Evolutionary conservation across 306 rosid species (phyloP).

Genomic region (Pyrus pyrifolia): DNA sequence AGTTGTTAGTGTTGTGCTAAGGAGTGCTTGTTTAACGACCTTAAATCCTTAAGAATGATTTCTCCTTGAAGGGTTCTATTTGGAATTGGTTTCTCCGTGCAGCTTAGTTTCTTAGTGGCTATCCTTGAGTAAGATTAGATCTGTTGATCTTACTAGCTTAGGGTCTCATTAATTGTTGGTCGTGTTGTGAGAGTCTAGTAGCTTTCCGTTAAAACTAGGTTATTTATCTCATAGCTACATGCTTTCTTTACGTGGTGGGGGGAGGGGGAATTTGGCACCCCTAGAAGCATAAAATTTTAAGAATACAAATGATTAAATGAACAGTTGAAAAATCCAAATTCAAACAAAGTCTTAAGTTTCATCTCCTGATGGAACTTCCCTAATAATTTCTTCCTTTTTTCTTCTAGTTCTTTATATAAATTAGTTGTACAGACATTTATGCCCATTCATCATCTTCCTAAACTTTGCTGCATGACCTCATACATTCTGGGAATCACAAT

Average conservation of each 20-base stretch:
- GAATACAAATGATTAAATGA: background rate
- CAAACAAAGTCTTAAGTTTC: background rate
- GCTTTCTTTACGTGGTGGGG: background rate
- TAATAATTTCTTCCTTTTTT: background rate
- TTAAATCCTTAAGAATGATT: background rate
- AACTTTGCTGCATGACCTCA: slow-evolving; percentile 1
- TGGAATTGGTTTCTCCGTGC: background rate
- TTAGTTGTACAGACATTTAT: background rate
- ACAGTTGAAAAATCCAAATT: background rate
- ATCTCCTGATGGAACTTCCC: background rate
- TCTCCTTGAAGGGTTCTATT: background rate
- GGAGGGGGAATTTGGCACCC: background rate
- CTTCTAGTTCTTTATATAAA: background rate
- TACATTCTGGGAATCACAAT: slow-evolving; percentile 21
- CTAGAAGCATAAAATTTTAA: background rate
- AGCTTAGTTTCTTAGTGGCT: background rate
- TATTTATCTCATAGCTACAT: background rate
- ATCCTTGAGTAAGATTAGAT: background rate
- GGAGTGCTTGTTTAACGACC: background rate
- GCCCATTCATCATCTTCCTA: background rate
- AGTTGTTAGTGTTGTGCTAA: background rate
- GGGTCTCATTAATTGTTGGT: background rate
- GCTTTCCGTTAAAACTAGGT: background rate
- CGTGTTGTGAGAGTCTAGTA: background rate
- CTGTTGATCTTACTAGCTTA: background rate